Percentiles rank a stretch among this genome's conserved stretches.
Conservation (phyloP, 805 yeast species). For the Candida koratica region DNA sequence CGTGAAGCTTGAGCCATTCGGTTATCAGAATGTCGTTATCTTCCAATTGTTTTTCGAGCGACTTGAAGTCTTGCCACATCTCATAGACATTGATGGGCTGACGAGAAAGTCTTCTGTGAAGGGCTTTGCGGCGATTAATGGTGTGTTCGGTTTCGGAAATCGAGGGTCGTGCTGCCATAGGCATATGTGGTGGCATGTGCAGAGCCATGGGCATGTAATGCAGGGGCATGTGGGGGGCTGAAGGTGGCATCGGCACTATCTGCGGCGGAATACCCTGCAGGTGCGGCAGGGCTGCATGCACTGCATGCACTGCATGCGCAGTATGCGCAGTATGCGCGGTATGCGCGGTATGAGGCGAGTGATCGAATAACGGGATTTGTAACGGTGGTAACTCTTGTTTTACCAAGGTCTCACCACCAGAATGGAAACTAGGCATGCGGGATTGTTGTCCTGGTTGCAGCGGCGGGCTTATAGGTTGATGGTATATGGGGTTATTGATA, state of each 20-base stretch:
- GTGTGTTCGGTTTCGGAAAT: slow-evolving; percentile 12
- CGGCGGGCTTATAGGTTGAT: background rate
- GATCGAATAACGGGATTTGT: background rate
- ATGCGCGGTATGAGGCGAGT: background rate
- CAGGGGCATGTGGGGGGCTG: background rate
- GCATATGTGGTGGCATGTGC: background rate
- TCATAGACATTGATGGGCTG: slow-evolving; percentile 27
- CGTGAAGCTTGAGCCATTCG: slow-evolving; percentile 31
- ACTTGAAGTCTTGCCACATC: slow-evolving; percentile 34
- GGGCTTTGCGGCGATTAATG: slow-evolving; percentile 18
- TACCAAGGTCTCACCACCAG: too few relatives aligned
- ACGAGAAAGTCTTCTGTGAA: slow-evolving; percentile 23
- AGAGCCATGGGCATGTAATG: slow-evolving; percentile 2
- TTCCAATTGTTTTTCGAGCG: slow-evolving; percentile 22
- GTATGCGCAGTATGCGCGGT: background rate
- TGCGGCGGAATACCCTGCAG: slow-evolving; percentile 2
- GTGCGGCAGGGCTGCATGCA: background rate
- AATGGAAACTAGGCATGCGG: too few relatives aligned
- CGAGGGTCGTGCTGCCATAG: background rate
- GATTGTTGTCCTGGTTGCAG: background rate
- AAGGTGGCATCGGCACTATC: slow-evolving; percentile 4
- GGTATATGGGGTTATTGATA: slow-evolving; percentile 4
- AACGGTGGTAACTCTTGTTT: background rate
- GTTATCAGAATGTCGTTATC: slow-evolving; percentile 23
- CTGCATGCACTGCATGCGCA: background rate